Evolutionary conservation across 306 rosid genomes (phyloP), one percentile per base, ranked within the genome.

Genomic region (Casuarina equisetifolia): DNA sequence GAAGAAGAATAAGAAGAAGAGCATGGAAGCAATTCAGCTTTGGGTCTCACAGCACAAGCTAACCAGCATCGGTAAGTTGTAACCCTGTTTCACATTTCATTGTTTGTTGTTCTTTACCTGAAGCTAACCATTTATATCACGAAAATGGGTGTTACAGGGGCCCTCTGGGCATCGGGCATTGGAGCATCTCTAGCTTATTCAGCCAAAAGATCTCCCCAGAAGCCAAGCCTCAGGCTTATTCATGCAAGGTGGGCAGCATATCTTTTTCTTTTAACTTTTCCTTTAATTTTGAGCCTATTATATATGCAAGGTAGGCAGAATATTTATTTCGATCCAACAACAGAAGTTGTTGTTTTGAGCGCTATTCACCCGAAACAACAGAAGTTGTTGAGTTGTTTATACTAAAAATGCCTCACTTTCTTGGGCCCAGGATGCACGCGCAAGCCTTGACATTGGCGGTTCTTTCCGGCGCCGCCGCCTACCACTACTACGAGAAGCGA

Each of bases 21-120:
- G n/a, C 59, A 93, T 93, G 98, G 93, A 93, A 53, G 72, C 89
- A 15, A 66, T 89, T 91, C 93, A 87, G 58, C 52, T 91, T 3
- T 93, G 97, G 98, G 90, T 90, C 83, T 79, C 90, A 36, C 78
- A 90, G 49, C 86, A 93, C 93, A 91, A 93, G 83, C 93, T 93
- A 75, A 75, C 88, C 43, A 87, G 84, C 87, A 82, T 93, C 76
- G 98, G 97, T 92, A 61, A 42, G 81, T 82, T 42, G 48, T 6
- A 75, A 48, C 38, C 68, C 44, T 16, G 66, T 64, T 38, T 45
- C 38, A 49, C 12, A 49, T 16, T 66, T 66, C 44, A 36, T 17
- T 15, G n/a, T 9, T 0, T 57, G 0, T 48, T n/a, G 44, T 42
- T 3, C 4, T 43, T 19, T 13, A 15, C 44, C 39, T 63, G 58